These are phyloP conservation scores for Neurospora discreta DNA, from an alignment of 495 filamentous ascomycete genomes.

Conservation along the genomic window DNA sequence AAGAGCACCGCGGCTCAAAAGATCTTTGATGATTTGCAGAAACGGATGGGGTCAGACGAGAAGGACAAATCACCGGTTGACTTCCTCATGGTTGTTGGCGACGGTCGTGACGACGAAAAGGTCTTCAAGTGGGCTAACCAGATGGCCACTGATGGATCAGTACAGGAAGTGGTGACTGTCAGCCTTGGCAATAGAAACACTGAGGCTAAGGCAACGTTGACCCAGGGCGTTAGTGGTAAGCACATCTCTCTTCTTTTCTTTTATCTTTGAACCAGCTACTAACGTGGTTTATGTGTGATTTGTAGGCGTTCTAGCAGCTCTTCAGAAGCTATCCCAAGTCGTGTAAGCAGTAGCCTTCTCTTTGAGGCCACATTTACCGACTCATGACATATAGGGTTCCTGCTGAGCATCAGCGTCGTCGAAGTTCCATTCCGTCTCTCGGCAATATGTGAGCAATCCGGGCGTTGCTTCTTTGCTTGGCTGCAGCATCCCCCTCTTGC, in stretches of 20 bases:
- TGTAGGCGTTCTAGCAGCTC: conserved; percentile 33
- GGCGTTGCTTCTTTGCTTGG: background rate
- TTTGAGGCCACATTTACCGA: conserved; percentile 1
- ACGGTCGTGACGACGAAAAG: conserved; percentile 83
- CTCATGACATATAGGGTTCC: background rate
- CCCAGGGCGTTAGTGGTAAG: conserved; percentile 80
- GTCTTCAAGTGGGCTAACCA: conserved; percentile 89
- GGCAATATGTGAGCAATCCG: background rate
- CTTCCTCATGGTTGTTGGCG: conserved; percentile 78
- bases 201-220: conserved; percentile 72
- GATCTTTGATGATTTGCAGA: conserved; percentile 51
- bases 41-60: conserved; percentile 26
- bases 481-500: background rate
- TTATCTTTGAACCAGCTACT: background rate
- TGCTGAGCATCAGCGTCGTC: background rate
- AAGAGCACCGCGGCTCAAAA: conserved; percentile 69
- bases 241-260: conserved; percentile 6
- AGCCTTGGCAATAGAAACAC: conserved; percentile 77
- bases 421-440: background rate
- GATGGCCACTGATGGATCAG: conserved; percentile 38
- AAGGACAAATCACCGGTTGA: conserved; percentile 45
- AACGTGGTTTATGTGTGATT: background rate
- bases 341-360: conserved; percentile 12
- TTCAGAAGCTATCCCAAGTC: conserved; percentile 29
- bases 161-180: conserved; percentile 59